These are phyloP conservation scores for Paxillus involutus DNA, from an alignment of 768 basidiomycete species.

Conservation along the genomic window DNA sequence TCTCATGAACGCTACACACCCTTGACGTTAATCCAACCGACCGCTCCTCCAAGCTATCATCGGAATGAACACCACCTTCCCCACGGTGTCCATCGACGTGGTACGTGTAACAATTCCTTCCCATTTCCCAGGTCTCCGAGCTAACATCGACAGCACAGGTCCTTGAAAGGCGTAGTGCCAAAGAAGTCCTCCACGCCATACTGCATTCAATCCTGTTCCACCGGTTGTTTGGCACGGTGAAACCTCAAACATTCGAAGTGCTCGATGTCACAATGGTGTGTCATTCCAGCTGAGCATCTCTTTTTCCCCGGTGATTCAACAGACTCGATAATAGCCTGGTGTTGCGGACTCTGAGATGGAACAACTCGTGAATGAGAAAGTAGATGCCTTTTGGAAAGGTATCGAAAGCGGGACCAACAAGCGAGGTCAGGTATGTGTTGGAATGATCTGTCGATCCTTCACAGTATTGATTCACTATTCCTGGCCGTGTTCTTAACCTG, in stretches of 20 bases:
- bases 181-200: conserved; percentile 72
- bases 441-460: no score
- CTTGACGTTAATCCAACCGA: not conserved
- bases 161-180: conserved; percentile 68
- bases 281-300: not conserved
- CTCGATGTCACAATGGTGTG: conserved; percentile 83
- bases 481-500: not conserved
- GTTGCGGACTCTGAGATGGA: conserved; percentile 75
- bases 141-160: conserved; percentile 40
- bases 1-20: not conserved
- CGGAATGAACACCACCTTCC: conserved; percentile 26
- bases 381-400: conserved; percentile 76
- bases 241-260: conserved; percentile 74
- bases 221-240: conserved; percentile 76
- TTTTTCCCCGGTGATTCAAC: no score
- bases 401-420: conserved; percentile 64
- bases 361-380: conserved; percentile 70
- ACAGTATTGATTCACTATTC: not conserved
- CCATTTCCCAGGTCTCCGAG: no score
- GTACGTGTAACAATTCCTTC: conserved; percentile 12
- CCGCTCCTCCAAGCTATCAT: not conserved
- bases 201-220: conserved; percentile 86
- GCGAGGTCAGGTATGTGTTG: conserved; percentile 58
- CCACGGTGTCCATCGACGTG: conserved; percentile 31
- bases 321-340: conserved; percentile 53